phyloP scores from a whole-genome alignment of 2,329 filamentous ascomycete species.

The Talaromyces pinophilus region DNA sequence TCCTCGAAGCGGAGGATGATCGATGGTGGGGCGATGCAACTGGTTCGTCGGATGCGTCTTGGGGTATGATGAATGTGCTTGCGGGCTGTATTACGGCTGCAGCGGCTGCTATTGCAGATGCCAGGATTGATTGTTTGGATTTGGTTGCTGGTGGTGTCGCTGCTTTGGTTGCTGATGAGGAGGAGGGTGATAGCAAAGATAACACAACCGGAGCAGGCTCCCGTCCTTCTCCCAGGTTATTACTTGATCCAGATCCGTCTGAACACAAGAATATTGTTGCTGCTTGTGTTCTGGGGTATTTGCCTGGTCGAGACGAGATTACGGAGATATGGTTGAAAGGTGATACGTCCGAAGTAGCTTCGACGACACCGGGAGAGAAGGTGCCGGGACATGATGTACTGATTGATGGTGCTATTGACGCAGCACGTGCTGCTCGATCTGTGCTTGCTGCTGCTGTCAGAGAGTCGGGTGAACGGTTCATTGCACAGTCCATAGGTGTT shows the following conservation, averaged over 20 bases:
- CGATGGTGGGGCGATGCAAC: slow-evolving; percentile 62
- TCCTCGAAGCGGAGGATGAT: slow-evolving; percentile 91
- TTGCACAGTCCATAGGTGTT: slow-evolving; percentile 28
- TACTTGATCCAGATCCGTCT: slow-evolving; percentile 79
- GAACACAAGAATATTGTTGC: slow-evolving; percentile 78
- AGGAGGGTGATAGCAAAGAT: slow-evolving; percentile 5
- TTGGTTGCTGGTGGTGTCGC: slow-evolving; percentile 86
- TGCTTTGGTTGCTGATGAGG: slow-evolving; percentile 62
- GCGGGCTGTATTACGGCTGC: slow-evolving; percentile 92
- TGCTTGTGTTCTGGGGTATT: slow-evolving; percentile 86
- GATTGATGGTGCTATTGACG: slow-evolving; percentile 64
- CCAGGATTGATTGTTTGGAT: slow-evolving; percentile 93
- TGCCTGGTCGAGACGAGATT: slow-evolving; percentile 83
- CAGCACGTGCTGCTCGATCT: slow-evolving; percentile 59
- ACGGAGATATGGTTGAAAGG: slow-evolving; percentile 96
- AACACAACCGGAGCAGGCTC: background rate
- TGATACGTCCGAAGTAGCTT: slow-evolving; percentile 47
- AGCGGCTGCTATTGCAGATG: slow-evolving; percentile 88
- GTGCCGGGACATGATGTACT: slow-evolving; percentile 53
- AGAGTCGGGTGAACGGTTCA: slow-evolving; percentile 54
- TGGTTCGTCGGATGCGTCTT: slow-evolving; percentile 61
- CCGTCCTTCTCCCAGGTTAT: slow-evolving; percentile 35
- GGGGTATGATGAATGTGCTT: slow-evolving; percentile 89
- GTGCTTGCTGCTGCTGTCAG: slow-evolving; percentile 64
- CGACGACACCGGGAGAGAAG: slow-evolving; percentile 32